Evolutionary conservation across 1,139 yeast species (phyloP), one percentile per base, ranked within the genome.

Genomic region (Spathaspora jeffriesii): DNA sequence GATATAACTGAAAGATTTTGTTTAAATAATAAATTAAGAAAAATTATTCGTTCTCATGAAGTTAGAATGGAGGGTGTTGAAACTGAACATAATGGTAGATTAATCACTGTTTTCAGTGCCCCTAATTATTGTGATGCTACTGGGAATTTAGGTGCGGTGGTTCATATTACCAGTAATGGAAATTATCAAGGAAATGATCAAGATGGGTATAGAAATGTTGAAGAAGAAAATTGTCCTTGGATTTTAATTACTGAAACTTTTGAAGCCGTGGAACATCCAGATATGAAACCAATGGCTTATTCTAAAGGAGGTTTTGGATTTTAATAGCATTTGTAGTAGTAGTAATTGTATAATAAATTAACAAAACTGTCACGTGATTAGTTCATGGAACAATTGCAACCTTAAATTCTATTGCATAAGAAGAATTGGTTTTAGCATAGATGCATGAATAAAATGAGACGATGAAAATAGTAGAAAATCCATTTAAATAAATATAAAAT

Each of bases 91-190:
- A 78, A 85, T 50, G 96, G 96, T 9, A 78, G 84, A 57, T 79
- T 93, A 46, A 82, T 91, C 49, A 93, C 99, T 0, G 96, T 93
- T 20, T 93, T 93, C 67, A 85, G 96, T 66, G 99, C 99, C 0
- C 99, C 99, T 37, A 92, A 95, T 66, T 93, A 93, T 67, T 92
- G 98, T 69, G 99, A 95, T 62, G 74, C 86, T 15, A 91, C 90
- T 47, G 96, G 96, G 14, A 93, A 93, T 65, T 67, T 80, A 55
- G 99, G 98, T 46, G 99, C 96, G 10, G 88, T 88, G 48, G 84
- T 92, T 47, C 86, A 89, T 58, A 68, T 85, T 49, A 65, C 69
- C 2, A 77, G 70, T 44, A 74, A 74, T 56, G 22, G 48, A 1
- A 45, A 53, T 5, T 75, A 74, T 51, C 63, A 69, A 50, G 38